These are phyloP conservation scores for Ulota crispa DNA, from an alignment of 225 moss, liverwort and hornwort genomes.

Conservation along the genomic window DNA sequence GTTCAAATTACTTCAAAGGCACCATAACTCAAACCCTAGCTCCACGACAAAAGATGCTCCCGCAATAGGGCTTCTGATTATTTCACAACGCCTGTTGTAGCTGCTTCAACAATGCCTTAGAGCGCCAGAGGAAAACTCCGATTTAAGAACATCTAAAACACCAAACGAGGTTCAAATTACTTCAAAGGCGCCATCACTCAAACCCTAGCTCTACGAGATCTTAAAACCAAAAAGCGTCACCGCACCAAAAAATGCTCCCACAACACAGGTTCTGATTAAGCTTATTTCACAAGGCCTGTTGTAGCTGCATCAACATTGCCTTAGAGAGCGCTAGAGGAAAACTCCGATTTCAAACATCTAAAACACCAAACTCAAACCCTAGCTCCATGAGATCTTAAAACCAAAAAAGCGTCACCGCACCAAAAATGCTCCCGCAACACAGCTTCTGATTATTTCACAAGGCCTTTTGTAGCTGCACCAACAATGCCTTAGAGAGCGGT, in stretches of 20 bases:
- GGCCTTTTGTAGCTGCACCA: background rate
- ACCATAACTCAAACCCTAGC: slow-evolving; percentile 34
- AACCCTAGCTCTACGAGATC: slow-evolving; percentile 18
- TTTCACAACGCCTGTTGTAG: background rate
- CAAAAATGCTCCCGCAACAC: background rate
- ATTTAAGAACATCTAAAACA: background rate
- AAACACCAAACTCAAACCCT: slow-evolving; percentile 12
- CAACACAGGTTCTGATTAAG: too few species aligned
- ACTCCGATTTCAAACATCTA: background rate
- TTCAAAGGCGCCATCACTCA: slow-evolving; percentile 28
- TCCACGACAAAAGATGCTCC: background rate
- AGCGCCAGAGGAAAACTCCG: background rate
- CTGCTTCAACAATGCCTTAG: background rate
- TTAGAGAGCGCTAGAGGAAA: background rate
- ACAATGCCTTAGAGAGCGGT: background rate
- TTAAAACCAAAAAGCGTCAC: background rate
- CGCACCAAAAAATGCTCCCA: background rate
- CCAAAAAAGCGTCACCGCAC: background rate
- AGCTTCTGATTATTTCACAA: background rate
- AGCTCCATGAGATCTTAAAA: background rate
- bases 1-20: background rate
- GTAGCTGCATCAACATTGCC: background rate
- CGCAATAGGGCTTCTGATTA: too few species aligned
- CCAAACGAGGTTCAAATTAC: background rate
- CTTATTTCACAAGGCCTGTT: background rate